Base-by-base conservation (phyloP, 2,329 filamentous ascomycete genomes). In the Fusarium bactridioides region DNA sequence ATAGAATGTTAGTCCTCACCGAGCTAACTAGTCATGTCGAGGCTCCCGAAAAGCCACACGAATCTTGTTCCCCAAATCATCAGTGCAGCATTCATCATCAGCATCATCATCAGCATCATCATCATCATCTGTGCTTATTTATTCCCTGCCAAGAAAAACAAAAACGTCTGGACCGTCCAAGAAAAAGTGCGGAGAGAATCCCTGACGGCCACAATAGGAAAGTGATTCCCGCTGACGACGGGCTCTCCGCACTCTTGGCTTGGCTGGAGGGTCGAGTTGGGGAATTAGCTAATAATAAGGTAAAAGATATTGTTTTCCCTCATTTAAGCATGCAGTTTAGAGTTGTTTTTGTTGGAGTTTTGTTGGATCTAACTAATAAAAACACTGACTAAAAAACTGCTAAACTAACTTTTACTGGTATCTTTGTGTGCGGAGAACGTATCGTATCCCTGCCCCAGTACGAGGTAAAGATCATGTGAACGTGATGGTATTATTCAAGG, bases 221-320 rank as follows among this genome's bases (percentile, higher is more conserved):
- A 67, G 61, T 66, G 38, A 43, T 40, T 69, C 29, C 48, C 18
- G 62, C 54, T 67, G 40, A 43, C 33, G 35, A 64, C 50, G 25
- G 61, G 53, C 67, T 70, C 65, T 70, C 67, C 66, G 67, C 66
- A 70, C 45, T 65, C 48, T 53, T 25, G 37, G n/a, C 48, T 53
- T 25, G 37, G n/a, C 50, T 60, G 54, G 61, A 66, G 66, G 66
- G 54, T 67, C 38, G 25, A 58, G 10, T 72, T 73, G 66, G 70
- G 31, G 70, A 60, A 70, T 73, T 73, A 73, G 70, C 70, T 73
- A 73, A 73, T 70, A 61, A 73, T 73, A 73, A 67, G 62, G 70
- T 73, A 73, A 73, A 35, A 73, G 57, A 48, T 64, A 57, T 50
- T 48, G 61, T 41, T 64, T 60, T 54, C 38, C 29, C 47, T 50